Base-by-base conservation (phyloP, 1,284 basidiomycete genomes). In the Mycosarcoma maydis region DNA sequence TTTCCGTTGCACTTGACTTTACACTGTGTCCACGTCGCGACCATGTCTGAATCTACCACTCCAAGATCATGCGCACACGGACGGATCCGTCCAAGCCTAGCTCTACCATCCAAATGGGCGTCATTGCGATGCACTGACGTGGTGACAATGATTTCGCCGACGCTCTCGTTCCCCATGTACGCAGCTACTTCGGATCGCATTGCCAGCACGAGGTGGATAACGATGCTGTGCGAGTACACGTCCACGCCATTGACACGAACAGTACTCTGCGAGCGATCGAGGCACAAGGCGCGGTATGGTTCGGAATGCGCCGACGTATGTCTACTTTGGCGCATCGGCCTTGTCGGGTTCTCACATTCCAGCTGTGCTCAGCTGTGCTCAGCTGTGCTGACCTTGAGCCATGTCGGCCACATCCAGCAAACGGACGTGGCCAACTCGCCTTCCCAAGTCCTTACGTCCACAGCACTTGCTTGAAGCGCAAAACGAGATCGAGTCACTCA, bases 141-240 rank as follows among this genome's bases (percentile, higher is more conserved):
- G 65, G 57, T 4, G 59, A 62, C 42, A 57, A 38, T 13, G 65
- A 68, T 40, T 56, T 68, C 45, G 53, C 48, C 26, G 54, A 54
- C 10, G 30, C 41, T 6, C 48, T 68, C 24, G 51, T 68, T 2
- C 65, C 65, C 1, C 50, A 51, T 19, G 39, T 61, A 2, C 48
- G 36, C 9, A n/a, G 34, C 13, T 54, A 37, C 30, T 67, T 55
- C 36, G 50, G 51, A 10, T n/a, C 37, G 16, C 44, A 34, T 8
- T 17, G 44, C 19, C 29, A 29, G 0, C 51, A 29, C 8, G 57
- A 59, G 17, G n/a, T 59, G 4, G 38, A 46, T 20, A 37, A 55
- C 3, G 29, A 56, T 19, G 22, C 8, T 14, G 5, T 56, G n/a
- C n/a, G n/a, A n/a, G n/a, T n/a, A n/a, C n/a, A n/a, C n/a, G n/a